phyloP scores from a whole-genome alignment of 495 filamentous ascomycete genomes.

The Beverwykella pulmonaria region DNA sequence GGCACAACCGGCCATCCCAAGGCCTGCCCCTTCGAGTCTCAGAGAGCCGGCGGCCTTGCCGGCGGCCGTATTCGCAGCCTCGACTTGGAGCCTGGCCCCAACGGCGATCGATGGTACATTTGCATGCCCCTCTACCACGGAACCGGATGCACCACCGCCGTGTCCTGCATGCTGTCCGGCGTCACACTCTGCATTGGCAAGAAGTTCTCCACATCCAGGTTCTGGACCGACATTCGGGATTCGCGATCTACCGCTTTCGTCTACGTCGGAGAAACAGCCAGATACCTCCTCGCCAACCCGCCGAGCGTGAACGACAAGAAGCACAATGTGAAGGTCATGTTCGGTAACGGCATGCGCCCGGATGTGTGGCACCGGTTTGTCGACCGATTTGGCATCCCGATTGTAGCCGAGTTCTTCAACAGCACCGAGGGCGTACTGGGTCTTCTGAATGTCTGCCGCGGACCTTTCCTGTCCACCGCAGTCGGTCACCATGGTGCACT shows the following conservation, averaged over 20 bases:
- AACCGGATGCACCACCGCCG: slow-evolving; percentile 63
- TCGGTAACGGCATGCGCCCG: slow-evolving; percentile 75
- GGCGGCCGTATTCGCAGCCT: slow-evolving; percentile 40
- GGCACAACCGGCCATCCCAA: slow-evolving; percentile 71
- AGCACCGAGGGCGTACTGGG: slow-evolving; percentile 47
- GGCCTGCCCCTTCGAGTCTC: slow-evolving; percentile 58
- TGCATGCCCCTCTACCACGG: slow-evolving; percentile 86
- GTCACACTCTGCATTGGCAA: slow-evolving; percentile 67
- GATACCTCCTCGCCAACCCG: slow-evolving; percentile 73
- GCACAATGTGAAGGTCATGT: slow-evolving; percentile 69
- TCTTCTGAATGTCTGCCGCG: slow-evolving; percentile 40
- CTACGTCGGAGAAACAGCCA: slow-evolving; percentile 81
- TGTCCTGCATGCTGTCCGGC: slow-evolving; percentile 59
- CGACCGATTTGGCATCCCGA: slow-evolving; percentile 49
- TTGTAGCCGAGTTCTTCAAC: slow-evolving; percentile 48
- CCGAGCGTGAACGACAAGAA: slow-evolving; percentile 64
- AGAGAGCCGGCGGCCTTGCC: slow-evolving; percentile 41
- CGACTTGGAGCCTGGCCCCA: slow-evolving; percentile 45
- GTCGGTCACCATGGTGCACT: slow-evolving; percentile 75
- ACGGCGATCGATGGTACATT: slow-evolving; percentile 67
- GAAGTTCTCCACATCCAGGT: slow-evolving; percentile 68
- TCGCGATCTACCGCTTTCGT: slow-evolving; percentile 69
- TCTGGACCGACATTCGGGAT: slow-evolving; percentile 76
- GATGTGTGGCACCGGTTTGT: slow-evolving; percentile 75
- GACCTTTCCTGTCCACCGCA: slow-evolving; percentile 61